Base-by-base conservation (phyloP, 2,329 filamentous ascomycete species). In the Penicillium aurantiogriseum region DNA sequence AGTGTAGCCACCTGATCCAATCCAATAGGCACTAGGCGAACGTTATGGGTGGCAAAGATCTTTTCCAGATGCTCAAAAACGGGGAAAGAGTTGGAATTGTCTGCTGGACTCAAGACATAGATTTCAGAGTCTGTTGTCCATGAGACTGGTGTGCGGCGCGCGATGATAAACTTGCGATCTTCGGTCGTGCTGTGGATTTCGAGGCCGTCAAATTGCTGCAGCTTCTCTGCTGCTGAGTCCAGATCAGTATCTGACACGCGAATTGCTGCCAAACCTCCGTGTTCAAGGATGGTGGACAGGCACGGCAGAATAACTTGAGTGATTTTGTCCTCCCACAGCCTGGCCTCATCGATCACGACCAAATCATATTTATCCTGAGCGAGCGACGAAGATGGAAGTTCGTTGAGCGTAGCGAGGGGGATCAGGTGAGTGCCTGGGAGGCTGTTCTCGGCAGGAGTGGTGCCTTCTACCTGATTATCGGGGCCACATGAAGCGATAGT, bases 101-200 rank as follows among this genome's bases (percentile, higher is more conserved):
- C 35, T 10, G 46, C 42, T 43, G 48, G 51, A 25, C 40, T 57
- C 40, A 63, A 35, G 11, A 63, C 52, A 17, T 60, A 63, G 13
- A 63, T 59, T 15, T 63, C 61, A 8, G 59, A 42, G 35, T 55
- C 59, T 17, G 61, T 61, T 6, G 54, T 58, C 61, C 61, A 63
- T 2, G 54, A 47, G 5, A 39, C 54, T 5, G 59, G 59, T 2
- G 42, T 58, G 29, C 49, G 54, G 45, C 61, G 59, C 4, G 38
- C 49, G 5, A 63, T 53, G 7, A 63, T 56, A 17, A 58, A 63
- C 15, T 36, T 50, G 21, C 45, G 54, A 36, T 62, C 54, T 40
- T 50, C 10, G 1, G 61, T 63, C 23, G 55, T 44, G 27, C 56
- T 61, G 39, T 62, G 51, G 3, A 62, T 29, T 15, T 62, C 56